Evolutionary conservation across 495 filamentous ascomycete species (phyloP).

Genomic region (Hypoxylon fuscum): DNA sequence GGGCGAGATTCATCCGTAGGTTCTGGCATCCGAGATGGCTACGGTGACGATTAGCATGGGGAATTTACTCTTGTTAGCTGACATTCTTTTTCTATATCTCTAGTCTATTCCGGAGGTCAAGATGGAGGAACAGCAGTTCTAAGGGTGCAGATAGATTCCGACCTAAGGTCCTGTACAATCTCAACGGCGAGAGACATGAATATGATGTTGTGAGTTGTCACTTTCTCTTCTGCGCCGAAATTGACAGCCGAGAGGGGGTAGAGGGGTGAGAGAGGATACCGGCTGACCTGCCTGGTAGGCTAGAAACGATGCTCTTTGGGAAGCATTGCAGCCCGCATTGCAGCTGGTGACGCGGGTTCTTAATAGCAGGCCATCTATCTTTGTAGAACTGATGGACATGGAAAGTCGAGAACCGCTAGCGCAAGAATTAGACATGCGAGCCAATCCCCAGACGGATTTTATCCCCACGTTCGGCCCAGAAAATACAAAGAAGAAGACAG

Average conservation of each 20-base stretch:
- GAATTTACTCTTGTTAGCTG: background rate
- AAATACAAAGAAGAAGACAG: slow-evolving; percentile 3
- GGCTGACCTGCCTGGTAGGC: slow-evolving; percentile 12
- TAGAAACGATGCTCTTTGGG: slow-evolving; percentile 44
- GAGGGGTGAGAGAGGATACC: background rate
- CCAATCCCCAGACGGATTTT: background rate
- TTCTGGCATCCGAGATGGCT: background rate
- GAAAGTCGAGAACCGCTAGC: slow-evolving; percentile 22
- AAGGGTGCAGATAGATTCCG: background rate
- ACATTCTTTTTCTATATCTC: background rate
- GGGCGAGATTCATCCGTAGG: slow-evolving; percentile 38
- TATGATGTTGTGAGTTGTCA: slow-evolving; percentile 35
- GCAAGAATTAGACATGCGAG: background rate
- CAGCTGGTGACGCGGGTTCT: slow-evolving; percentile 40
- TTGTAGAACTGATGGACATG: slow-evolving; percentile 33
- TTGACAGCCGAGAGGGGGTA: background rate
- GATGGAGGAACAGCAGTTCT: background rate
- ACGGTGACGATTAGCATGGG: background rate
- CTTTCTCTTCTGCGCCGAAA: background rate
- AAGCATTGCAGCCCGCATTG: slow-evolving; percentile 47
- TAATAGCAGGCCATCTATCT: slow-evolving; percentile 16
- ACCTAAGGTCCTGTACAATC: slow-evolving; percentile 40
- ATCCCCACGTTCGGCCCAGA: slow-evolving; percentile 14
- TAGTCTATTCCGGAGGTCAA: slow-evolving; percentile 20
- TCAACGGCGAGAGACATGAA: slow-evolving; percentile 38